phyloP scores from a whole-genome alignment of 163 green algal genomes.

The Trebouxia gelatinosa region DNA sequence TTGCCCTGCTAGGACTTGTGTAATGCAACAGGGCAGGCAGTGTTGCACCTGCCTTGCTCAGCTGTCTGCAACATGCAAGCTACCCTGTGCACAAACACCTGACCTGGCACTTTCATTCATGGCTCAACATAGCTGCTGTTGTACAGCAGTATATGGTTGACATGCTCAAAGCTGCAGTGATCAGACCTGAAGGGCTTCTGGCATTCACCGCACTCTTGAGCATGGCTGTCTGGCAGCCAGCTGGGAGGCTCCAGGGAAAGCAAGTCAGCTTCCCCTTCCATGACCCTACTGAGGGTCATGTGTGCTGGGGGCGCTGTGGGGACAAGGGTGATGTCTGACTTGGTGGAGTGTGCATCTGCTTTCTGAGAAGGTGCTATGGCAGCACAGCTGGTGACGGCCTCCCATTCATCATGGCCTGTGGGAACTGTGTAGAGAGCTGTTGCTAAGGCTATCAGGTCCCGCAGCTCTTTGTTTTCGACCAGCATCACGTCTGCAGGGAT shows the following conservation, averaged over 20 bases:
- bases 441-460: constrained; percentile 62
- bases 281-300: constrained; percentile 36
- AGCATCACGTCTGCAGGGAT: constrained; percentile 53
- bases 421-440: constrained; percentile 45
- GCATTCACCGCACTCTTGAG: constrained; percentile 61
- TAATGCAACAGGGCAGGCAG: too few species aligned
- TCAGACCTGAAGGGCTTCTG: constrained; percentile 36
- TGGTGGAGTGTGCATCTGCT: not conserved
- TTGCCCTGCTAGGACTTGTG: too few species aligned
- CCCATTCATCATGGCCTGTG: constrained; percentile 62
- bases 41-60: too few species aligned
- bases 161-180: not conserved
- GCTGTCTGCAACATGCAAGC: too few species aligned
- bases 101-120: too few species aligned
- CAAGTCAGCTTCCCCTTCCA: constrained; percentile 43
- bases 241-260: constrained; percentile 65
- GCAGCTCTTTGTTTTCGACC: constrained; percentile 63
- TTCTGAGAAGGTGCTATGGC: not conserved
- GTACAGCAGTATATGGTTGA: too few species aligned
- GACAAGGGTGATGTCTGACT: constrained; percentile 24
- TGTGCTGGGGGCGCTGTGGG: constrained; percentile 34
- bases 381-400: constrained; percentile 40
- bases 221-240: constrained; percentile 74
- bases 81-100: too few species aligned
- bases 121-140: too few species aligned